Percentiles rank a stretch among this genome's conserved stretches.
These are phyloP conservation scores for Tulasnella calospora DNA, from an alignment of 768 basidiomycete species.

Conservation along the genomic window DNA sequence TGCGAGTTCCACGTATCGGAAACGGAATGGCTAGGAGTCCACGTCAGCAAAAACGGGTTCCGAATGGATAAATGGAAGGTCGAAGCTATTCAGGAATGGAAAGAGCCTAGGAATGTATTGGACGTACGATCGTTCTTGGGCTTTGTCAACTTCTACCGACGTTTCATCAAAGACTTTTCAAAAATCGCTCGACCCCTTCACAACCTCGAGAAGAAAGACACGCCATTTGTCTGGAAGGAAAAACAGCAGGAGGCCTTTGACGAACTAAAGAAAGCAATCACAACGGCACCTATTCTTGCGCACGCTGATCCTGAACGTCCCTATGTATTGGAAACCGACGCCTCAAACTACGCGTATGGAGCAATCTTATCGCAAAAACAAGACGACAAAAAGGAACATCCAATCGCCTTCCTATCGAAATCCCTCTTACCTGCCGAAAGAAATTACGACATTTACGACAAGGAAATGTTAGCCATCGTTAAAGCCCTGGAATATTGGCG, in stretches of 20 bases:
- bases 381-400: neutral
- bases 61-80: constrained; percentile 6
- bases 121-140: constrained; percentile 11
- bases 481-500: constrained; percentile 33
- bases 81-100: constrained; percentile 11
- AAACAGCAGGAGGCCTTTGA: neutral
- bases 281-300: neutral
- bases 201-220: neutral
- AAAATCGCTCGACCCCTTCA: neutral
- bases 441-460: constrained; percentile 34
- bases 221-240: neutral
- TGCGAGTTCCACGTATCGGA: neutral
- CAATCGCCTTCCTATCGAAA: constrained; percentile 22
- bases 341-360: constrained; percentile 12
- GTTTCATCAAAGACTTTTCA: constrained; percentile 5
- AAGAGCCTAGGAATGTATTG: neutral
- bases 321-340: neutral
- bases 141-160: neutral
- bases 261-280: neutral
- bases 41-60: neutral
- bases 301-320: neutral
- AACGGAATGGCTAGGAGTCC: neutral
- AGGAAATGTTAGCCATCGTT: constrained; percentile 38
- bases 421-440: constrained; percentile 16
- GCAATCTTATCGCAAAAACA: constrained; percentile 7